Conservation (phyloP, 495 filamentous ascomycete species). For the Aspergillus baeticus region DNA sequence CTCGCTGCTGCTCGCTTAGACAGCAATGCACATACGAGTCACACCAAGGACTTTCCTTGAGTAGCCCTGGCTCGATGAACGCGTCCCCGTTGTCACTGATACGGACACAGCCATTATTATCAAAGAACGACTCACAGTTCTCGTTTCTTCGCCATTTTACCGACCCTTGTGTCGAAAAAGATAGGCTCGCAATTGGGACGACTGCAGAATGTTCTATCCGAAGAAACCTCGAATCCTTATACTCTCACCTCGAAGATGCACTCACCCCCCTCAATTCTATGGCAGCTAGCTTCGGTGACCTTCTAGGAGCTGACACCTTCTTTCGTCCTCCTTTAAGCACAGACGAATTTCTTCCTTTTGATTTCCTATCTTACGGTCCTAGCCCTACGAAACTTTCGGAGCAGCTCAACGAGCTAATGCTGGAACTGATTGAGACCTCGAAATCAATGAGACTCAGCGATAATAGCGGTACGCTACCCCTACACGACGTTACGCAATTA, state of each 20-base stretch:
- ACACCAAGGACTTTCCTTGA: neutral
- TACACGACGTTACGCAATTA: neutral
- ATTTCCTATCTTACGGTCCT: conserved; percentile 20
- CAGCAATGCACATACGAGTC: conserved; percentile 24
- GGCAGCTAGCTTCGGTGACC: conserved; percentile 13
- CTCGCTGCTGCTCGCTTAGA: conserved; percentile 27
- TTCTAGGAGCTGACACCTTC: conserved; percentile 17
- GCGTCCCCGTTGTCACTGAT: conserved; percentile 42
- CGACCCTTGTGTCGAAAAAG: conserved; percentile 30
- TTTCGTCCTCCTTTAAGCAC: conserved; percentile 11
- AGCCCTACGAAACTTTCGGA: conserved; percentile 30
- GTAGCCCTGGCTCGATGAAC: conserved; percentile 3
- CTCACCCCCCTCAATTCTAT: conserved; percentile 26
- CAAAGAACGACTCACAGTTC: conserved; percentile 23
- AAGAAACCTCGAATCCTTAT: conserved; percentile 32
- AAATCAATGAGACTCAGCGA: conserved; percentile 25
- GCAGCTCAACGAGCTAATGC: conserved; percentile 30
- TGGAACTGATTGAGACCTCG: conserved; percentile 33
- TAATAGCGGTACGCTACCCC: neutral
- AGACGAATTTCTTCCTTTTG: conserved; percentile 21
- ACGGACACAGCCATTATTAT: conserved; percentile 54
- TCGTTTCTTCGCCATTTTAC: conserved; percentile 36
- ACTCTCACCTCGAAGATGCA: conserved; percentile 34
- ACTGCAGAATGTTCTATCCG: conserved; percentile 34
- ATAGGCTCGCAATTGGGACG: conserved; percentile 36